Evolutionary conservation across 2,329 filamentous ascomycete genomes (phyloP), one percentile per base, ranked within the genome.

Genomic region (Davidsoniella neocaledoniae): DNA sequence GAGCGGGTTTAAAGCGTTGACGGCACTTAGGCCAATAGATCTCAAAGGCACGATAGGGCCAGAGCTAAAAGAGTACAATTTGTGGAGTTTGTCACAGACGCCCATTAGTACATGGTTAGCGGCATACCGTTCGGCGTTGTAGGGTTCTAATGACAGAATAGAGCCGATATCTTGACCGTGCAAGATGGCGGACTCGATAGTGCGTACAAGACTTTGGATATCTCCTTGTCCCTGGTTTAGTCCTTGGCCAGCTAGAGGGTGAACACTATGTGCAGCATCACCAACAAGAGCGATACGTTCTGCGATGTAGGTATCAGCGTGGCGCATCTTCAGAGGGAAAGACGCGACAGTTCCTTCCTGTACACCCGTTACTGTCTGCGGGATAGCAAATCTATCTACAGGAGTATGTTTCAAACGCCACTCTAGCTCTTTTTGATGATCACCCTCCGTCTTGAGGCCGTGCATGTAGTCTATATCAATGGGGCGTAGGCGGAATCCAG

Each of bases 221-320:
- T 98, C 91, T 16, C 79, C 87, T 55, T 96, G 81, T 1, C 91
- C 91, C 58, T 93, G 83, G 61, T 98, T 98, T 12, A 98, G 71
- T 1, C 91, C 91, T 64, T 96, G 91, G 1, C 91, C 91, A 1
- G 86, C 91, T 3, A 98, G 79, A 0, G 91, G 91, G 63, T 98
- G 91, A 56, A 94, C 80, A 1, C 88, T 94, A 63, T 98, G 91
- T 6, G 91, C 91, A 1, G 91, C 91, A 56, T 98, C 91, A 54
- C 91, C 91, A 36, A 98, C 78, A 1, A 98, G 75, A 1, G 88
- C 91, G 7, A 95, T 71, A n/a, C 91, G 81, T 59, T 94, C 86
- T 38, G 80, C 83, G 40, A 85, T 83, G 61, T 98, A 98, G 1
- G 85, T 86, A 59, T 93, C 85, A n/a, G 90, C 88, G 62, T 98